A percentile compares a stretch with the other conserved stretches of the same genome.
Evolutionary conservation across 2,329 filamentous ascomycete species (phyloP).

Genomic region (Trichoderma oligosporum): DNA sequence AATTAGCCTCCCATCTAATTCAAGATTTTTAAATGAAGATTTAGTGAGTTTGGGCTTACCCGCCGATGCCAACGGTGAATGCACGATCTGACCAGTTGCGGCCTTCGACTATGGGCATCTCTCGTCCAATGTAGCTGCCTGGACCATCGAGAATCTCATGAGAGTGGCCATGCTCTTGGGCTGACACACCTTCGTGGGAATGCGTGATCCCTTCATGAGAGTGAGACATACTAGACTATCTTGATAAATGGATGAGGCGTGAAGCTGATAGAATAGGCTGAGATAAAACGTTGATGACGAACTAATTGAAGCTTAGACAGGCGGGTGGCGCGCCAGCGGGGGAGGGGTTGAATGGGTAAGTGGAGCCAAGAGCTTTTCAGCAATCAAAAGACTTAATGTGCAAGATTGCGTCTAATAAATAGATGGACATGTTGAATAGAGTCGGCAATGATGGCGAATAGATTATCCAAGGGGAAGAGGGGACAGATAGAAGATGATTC

Average conservation of each 20-base stretch:
- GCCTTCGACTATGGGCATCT: slow-evolving; percentile 90
- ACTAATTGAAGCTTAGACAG: background rate
- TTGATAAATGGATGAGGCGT: background rate
- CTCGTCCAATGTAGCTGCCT: slow-evolving; percentile 81
- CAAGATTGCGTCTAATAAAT: background rate
- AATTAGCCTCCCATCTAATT: background rate
- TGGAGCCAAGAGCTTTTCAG: slow-evolving; percentile 4
- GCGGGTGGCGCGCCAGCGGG: slow-evolving; percentile 27
- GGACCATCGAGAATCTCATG: slow-evolving; percentile 95
- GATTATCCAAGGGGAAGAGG: too few relatives aligned
- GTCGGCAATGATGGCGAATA: too few relatives aligned
- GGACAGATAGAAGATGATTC: background rate
- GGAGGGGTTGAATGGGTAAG: slow-evolving; percentile 20
- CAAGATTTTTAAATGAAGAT: background rate
- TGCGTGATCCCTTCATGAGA: slow-evolving; percentile 57
- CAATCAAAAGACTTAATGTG: too few relatives aligned
- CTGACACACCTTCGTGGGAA: slow-evolving; percentile 55
- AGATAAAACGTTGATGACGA: background rate
- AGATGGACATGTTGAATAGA: too few relatives aligned
- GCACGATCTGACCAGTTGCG: slow-evolving; percentile 83
- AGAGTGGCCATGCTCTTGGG: slow-evolving; percentile 81
- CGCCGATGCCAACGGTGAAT: slow-evolving; percentile 97
- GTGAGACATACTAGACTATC: slow-evolving; percentile 18
- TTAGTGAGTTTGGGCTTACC: slow-evolving; percentile 51
- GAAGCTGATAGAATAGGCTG: background rate